Evolutionary conservation across 2,329 filamentous ascomycete species (phyloP), one percentile per base, ranked within the genome.

Genomic region (Colletotrichum spaethianum): DNA sequence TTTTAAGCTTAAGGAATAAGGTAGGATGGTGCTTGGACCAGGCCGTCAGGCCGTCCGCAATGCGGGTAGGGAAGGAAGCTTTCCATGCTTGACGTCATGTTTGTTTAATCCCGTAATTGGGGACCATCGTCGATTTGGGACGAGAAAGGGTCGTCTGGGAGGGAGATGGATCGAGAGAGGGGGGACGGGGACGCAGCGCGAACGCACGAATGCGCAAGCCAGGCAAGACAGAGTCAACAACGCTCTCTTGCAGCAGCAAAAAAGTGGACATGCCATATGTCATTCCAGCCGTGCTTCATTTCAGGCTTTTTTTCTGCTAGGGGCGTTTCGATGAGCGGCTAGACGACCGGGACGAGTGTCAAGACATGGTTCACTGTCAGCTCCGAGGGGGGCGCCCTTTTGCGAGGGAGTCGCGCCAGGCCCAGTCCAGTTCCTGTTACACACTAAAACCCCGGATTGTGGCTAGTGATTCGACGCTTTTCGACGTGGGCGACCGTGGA

Each of bases 391-490:
- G 44, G 36, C 33, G 7, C 33, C 57, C 61, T 55, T 61, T 55
- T 55, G 55, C 8, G 33, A 8, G 60, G 53, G 26, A 20, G 20
- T 18, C 28, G 20, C 18, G n/a, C 26, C 14, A 42, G 40, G 12
- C 40, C 40, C 40, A 42, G 40, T 42, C 40, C 28, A n/a, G 20
- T 52, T 60, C 46, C 20, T 61, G n/a, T 61, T 70, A 61, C 67
- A 38, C 67, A 53, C 67, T 61, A 70, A 59, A 31, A 55, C 67
- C 64, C 69, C 59, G 44, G 69, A 63, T n/a, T 68, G 69, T 72
- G 64, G 69, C 69, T 72, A 68, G 64, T 63, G 69, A 48, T 23
- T 50, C 28, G 57, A 33, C n/a, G 52, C 50, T 31, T 40, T 56
- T 14, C 11, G 26, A 14, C 1, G 12, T 23, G 23, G 9, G 46